Base-by-base conservation (phyloP, 2,329 filamentous ascomycete genomes). In the Diaporthe sp. region DNA sequence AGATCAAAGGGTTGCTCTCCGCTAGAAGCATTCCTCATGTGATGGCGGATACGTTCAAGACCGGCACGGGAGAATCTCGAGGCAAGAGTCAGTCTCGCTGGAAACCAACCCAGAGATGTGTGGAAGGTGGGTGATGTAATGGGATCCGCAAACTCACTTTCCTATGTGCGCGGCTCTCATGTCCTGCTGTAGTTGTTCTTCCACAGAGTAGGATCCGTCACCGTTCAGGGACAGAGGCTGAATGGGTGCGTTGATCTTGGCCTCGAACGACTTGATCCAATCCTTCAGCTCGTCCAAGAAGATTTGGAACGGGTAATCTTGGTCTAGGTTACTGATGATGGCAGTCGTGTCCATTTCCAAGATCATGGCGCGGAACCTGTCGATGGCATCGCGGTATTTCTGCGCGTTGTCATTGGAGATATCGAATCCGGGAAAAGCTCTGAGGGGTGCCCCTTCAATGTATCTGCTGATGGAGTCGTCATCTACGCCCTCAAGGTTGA, bases 351-450 rank as follows among this genome's bases (percentile, higher is more conserved):
- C 76, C 76, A 75, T 71, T 31, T 73, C 72, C 8, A 17, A 7
- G 28, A 77, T 57, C 76, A 76, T 73, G 15, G 57, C 25, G 12
- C 71, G 76, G 51, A 77, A 75, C 22, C 57, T 31, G 22, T 28
- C 34, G 25, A 77, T 77, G 12, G 47, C 37, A 53, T 75, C 71
- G 15, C 76, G 76, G 37, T 75, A 77, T 15, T 71, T 37, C 2
- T 70, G 39, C 1, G 73, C 60, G 3, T 60, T 51, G 9, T 37
- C 55, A 34, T 58, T 71, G 39, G 70, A 53, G 42, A 75, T 55
- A 49, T 77, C 65, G 44, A 77, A 75, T 1, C 73, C 76, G 6
- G 65, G 78, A 79, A 65, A 83, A 72, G 53, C 79, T 68, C 47
- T 80, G 76, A 28, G 78, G 51, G 20, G 76, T 28, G 57, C 79